Evolutionary conservation across 768 basidiomycete genomes (phyloP).

Genomic region (Mycena rebaudengoi): DNA sequence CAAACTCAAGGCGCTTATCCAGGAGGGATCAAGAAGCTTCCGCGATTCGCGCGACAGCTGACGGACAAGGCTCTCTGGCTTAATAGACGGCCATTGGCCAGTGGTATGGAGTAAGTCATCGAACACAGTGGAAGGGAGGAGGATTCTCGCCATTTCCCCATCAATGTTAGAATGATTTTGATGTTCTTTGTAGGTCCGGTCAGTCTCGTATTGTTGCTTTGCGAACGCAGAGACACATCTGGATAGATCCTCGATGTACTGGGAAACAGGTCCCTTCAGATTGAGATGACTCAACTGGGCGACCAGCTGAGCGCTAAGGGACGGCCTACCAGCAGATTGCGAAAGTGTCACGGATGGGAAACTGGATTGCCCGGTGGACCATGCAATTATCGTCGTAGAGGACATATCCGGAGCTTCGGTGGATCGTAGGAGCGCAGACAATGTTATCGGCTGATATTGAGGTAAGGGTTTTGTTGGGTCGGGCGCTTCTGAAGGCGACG

Average conservation of each 20-base stretch:
- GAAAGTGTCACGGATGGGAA: too few relatives aligned
- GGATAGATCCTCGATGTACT: neutral
- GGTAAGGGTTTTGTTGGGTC: neutral
- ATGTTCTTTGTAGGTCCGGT: too few relatives aligned
- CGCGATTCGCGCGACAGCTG: constrained; percentile 2
- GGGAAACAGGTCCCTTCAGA: neutral
- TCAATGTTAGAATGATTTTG: neutral
- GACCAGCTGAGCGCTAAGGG: neutral
- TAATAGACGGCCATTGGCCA: constrained; percentile 13
- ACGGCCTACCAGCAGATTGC: too few relatives aligned
- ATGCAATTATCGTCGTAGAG: too few relatives aligned
- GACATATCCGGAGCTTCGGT: too few relatives aligned
- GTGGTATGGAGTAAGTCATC: neutral
- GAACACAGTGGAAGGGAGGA: neutral
- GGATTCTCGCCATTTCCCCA: neutral
- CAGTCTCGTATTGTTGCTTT: too few relatives aligned
- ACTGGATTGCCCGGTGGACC: too few relatives aligned
- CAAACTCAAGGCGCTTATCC: neutral
- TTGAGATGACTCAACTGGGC: neutral
- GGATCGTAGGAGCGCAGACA: too few relatives aligned
- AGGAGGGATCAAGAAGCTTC: neutral
- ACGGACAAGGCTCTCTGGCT: neutral
- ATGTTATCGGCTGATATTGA: too few relatives aligned
- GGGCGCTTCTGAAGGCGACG: too few relatives aligned
- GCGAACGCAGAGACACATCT: constrained; percentile 8